Conservation (phyloP, 148 eudicot genomes). For the Rhododendron williamsianum region DNA sequence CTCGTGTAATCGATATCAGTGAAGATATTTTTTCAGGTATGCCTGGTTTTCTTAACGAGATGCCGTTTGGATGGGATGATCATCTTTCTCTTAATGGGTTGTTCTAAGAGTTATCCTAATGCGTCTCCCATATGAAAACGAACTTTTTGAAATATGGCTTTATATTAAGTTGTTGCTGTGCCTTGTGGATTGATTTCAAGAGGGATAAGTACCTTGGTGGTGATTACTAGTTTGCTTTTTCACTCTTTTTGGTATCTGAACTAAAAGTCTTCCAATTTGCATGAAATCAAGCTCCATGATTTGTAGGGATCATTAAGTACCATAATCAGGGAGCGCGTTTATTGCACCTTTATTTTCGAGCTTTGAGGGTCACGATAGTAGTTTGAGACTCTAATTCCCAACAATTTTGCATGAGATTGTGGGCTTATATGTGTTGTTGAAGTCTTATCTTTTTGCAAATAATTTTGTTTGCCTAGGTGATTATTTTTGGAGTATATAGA, state of each 20-base stretch:
- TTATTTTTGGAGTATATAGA: neutral
- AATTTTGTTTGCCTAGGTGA: neutral
- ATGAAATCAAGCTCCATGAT: neutral
- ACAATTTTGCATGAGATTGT: neutral
- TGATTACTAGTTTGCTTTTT: neutral
- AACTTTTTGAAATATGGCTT: neutral
- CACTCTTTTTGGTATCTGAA: neutral
- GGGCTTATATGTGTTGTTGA: neutral
- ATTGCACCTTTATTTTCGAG: too few relatives aligned
- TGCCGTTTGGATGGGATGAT: neutral
- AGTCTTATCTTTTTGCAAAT: neutral
- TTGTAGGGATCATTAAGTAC: neutral
- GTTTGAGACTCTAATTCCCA: neutral
- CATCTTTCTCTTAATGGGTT: neutral
- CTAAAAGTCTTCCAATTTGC: neutral
- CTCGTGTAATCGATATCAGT: constrained; percentile 95
- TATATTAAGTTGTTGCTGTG: too few relatives aligned
- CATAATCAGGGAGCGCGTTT: too few relatives aligned
- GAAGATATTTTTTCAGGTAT: constrained; percentile 94
- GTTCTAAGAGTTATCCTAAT: neutral
- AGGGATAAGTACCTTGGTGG: neutral
- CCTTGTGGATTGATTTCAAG: neutral
- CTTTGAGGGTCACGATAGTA: neutral
- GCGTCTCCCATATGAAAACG: neutral
- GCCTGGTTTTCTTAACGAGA: constrained; percentile 6